Base-by-base conservation (phyloP, 2,329 filamentous ascomycete species). In the Colletotrichum sp. region DNA sequence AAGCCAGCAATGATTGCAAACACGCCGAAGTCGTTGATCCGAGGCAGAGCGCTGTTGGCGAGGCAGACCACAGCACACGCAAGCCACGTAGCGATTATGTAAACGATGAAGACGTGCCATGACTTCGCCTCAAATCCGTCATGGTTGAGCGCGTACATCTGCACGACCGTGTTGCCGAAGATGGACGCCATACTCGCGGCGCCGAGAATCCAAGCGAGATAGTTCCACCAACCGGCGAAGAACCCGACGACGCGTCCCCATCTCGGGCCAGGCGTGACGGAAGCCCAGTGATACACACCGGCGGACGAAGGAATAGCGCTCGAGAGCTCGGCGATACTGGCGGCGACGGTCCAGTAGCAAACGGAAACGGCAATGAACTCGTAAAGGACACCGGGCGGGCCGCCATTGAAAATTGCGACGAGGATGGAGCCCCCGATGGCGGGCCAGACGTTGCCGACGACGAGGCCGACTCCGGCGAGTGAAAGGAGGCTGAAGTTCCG, bases 241-340 rank as follows among this genome's bases (percentile, higher is more conserved):
- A 86, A 88, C 8, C 86, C 86, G 12, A 90, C 85, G 1, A 86
- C 78, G 22, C 90, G 88, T 32, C 91, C 90, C 83, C 88, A 89
- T 70, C 77, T 72, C 4, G 79, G 83, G 3, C 91, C 91, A 0
- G 90, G 89, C 3, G 90, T 92, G 11, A 92, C 86, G 16, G 90
- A 88, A 4, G 91, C 91, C 89, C 90, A 92, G 79, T 92, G 91
- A 74, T 93, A 93, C 7, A 92, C 89, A 29, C 90, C 91, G 71
- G 88, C 89, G 8, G 90, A 88, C 2, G 90, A 92, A n/a, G 91
- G 91, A 77, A 92, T 91, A 22, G 90, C 89, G 69, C 89, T 91
- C 15, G 90, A 90, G 32, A 93, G 84, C 82, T 93, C 91, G 61
- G 91, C 91, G 73, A 93, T 88, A 15, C 88, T 91, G 6, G 90